Percentiles rank a stretch among this genome's conserved stretches.
These are phyloP conservation scores for Saccharomyces hybrid DNA, from an alignment of 1,139 yeast species.

Conservation along the genomic window DNA sequence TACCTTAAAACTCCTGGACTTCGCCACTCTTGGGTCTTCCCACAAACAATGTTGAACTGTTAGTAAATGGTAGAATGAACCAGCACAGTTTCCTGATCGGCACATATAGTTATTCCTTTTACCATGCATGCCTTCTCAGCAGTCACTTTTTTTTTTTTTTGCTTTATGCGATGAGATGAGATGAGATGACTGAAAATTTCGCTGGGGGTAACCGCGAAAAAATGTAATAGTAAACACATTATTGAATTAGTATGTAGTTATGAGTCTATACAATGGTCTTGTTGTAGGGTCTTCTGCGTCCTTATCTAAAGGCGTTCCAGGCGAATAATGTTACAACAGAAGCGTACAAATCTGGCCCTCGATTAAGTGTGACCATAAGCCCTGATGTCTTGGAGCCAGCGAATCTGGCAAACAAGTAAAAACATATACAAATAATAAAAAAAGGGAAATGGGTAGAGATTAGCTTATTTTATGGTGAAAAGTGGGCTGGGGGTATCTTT, in stretches of 20 bases:
- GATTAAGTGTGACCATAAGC: not conserved
- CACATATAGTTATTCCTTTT: not conserved
- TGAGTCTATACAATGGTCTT: not conserved
- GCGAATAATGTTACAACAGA: too few species aligned
- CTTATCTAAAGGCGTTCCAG: not conserved
- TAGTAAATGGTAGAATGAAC: not conserved
- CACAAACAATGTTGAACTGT: not conserved
- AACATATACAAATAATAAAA: not conserved
- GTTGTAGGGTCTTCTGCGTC: not conserved
- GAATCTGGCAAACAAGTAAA: not conserved
- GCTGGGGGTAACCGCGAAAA: not conserved
- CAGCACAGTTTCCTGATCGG: not conserved
- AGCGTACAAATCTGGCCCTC: not conserved
- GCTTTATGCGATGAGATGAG: constrained; percentile 1
- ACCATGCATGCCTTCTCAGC: not conserved
- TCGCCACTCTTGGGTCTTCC: too few species aligned
- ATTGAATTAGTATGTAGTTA: not conserved
- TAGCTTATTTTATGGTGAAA: not conserved
- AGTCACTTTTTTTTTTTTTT: too few species aligned
- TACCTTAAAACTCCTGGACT: not conserved
- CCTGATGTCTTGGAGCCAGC: not conserved
- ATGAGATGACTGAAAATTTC: constrained; percentile 1
- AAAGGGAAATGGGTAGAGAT: not conserved
- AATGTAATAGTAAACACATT: not conserved
- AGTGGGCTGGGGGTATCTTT: not conserved